phyloP scores from a whole-genome alignment of 208 protist species.

The Trypanosoma cruzi region DNA sequence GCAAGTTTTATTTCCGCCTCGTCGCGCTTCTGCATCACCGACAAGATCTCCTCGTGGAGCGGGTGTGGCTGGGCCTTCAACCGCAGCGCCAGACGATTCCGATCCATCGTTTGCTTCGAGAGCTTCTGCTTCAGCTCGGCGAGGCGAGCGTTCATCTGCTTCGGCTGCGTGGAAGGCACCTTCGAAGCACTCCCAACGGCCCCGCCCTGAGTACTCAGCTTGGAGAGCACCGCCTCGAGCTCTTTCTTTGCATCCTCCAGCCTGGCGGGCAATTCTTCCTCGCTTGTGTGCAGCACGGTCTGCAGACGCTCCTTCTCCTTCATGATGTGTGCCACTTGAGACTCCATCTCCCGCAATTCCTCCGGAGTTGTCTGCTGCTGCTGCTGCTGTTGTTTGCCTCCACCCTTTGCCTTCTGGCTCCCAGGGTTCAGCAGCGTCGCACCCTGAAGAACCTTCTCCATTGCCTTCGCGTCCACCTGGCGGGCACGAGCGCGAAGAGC shows the following conservation, averaged over 20 bases:
- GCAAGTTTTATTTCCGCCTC: conserved; percentile 35
- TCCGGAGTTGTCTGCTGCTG: conserved; percentile 31
- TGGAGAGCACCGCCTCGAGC: conserved; percentile 36
- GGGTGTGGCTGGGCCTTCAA: conserved; percentile 73
- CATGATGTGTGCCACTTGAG: conserved; percentile 49
- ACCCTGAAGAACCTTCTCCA: conserved; percentile 58
- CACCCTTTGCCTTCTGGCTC: conserved; percentile 32
- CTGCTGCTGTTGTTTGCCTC: conserved; percentile 45
- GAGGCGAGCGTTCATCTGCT: conserved; percentile 53
- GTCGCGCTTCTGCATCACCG: conserved; percentile 57
- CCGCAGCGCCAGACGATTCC: conserved; percentile 72
- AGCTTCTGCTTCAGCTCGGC: conserved; percentile 83
- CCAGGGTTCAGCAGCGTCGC: conserved; percentile 72
- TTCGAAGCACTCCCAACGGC: background rate
- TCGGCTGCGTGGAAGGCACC: conserved; percentile 18
- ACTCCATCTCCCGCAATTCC: conserved; percentile 53
- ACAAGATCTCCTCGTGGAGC: conserved; percentile 54
- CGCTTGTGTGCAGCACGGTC: conserved; percentile 54
- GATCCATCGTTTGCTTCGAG: conserved; percentile 74
- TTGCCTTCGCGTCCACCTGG: conserved; percentile 58
- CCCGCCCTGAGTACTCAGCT: conserved; percentile 3
- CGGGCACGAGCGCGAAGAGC: conserved; percentile 47
- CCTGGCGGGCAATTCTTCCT: conserved; percentile 59
- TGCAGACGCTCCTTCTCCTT: conserved; percentile 76
- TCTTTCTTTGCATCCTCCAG: conserved; percentile 59